A percentile compares a stretch with the other conserved stretches of the same genome.
These are phyloP conservation scores for Rheum nobile DNA, from an alignment of 148 eudicot genomes.

Conservation along the genomic window DNA sequence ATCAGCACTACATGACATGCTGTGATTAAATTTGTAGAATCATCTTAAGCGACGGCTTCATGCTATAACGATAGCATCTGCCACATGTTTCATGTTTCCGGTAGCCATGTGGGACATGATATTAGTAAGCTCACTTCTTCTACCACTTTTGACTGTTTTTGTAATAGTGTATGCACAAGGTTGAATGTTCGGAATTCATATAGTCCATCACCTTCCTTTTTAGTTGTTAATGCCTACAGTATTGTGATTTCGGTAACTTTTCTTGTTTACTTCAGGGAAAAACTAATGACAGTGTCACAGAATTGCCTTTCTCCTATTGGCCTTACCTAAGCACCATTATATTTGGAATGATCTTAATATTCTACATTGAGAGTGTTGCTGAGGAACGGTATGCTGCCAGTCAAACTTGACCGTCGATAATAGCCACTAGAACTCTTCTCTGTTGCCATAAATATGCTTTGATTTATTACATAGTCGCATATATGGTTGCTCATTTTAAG, in stretches of 20 bases:
- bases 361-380: slow-evolving; percentile 82
- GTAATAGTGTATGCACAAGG: neutral
- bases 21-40: slow-evolving; percentile 35
- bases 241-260: neutral
- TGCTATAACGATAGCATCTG: slow-evolving; percentile 89
- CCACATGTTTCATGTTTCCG: slow-evolving; percentile 95
- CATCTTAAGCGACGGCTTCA: slow-evolving; percentile 90
- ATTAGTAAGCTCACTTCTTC: slow-evolving; percentile 34
- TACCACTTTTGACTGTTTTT: too few relatives aligned
- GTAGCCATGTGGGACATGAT: slow-evolving; percentile 97
- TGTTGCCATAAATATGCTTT: neutral
- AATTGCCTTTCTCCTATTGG: slow-evolving; percentile 63
- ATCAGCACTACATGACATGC: neutral
- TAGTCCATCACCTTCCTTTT: neutral
- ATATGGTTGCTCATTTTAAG: neutral
- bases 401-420: neutral
- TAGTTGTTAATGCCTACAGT: neutral
- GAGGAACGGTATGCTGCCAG: slow-evolving; percentile 68
- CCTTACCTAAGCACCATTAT: slow-evolving; percentile 65
- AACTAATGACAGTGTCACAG: slow-evolving; percentile 33
- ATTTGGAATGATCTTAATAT: slow-evolving; percentile 78
- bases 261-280: slow-evolving; percentile 49
- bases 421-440: neutral
- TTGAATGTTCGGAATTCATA: slow-evolving; percentile 4
- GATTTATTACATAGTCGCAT: neutral